These are phyloP conservation scores for Sporisorium scitamineum DNA, from an alignment of 1,284 basidiomycete genomes.

Conservation along the genomic window DNA sequence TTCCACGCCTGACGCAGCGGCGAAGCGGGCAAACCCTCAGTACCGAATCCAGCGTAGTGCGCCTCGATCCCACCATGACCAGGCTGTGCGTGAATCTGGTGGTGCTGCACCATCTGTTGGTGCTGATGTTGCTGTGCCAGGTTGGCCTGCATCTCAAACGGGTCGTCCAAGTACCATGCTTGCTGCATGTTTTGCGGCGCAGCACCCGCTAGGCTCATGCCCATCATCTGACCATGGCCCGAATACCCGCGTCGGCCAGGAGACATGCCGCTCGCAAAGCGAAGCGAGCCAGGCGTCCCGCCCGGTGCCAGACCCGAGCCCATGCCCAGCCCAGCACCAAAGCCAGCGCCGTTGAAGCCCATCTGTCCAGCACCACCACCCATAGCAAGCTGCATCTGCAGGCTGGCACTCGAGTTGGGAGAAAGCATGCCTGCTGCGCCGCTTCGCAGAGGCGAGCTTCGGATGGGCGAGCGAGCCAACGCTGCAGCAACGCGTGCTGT, in stretches of 20 bases:
- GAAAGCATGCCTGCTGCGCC: conserved; percentile 42
- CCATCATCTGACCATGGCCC: conserved; percentile 29
- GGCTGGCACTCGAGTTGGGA: conserved; percentile 39
- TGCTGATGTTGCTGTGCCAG: conserved; percentile 42
- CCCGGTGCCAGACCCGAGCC: conserved; percentile 42
- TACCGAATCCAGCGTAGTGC: conserved; percentile 19
- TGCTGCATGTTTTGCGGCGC: conserved; percentile 34
- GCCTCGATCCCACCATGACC: conserved; percentile 12
- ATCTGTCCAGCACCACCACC: conserved; percentile 28
- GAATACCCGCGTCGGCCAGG: conserved; percentile 37
- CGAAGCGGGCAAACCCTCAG: conserved; percentile 20
- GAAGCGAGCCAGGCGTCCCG: conserved; percentile 38
- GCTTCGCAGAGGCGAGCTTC: conserved; percentile 45
- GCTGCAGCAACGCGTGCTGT: conserved; percentile 39
- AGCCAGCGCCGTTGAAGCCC: conserved; percentile 29
- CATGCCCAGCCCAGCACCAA: conserved; percentile 46
- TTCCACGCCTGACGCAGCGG: conserved; percentile 49
- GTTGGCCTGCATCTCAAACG: conserved; percentile 45
- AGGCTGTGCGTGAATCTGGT: conserved; percentile 20
- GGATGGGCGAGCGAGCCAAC: conserved; percentile 42
- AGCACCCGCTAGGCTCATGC: conserved; percentile 32
- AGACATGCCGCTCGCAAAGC: conserved; percentile 43
- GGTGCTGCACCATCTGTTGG: conserved; percentile 33
- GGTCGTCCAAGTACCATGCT: conserved; percentile 46
- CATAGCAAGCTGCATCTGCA: conserved; percentile 55